Percentiles rank a stretch among this genome's conserved stretches.
phyloP scores from a whole-genome alignment of 2,329 filamentous ascomycete species.

The Cyphellophora europaea region DNA sequence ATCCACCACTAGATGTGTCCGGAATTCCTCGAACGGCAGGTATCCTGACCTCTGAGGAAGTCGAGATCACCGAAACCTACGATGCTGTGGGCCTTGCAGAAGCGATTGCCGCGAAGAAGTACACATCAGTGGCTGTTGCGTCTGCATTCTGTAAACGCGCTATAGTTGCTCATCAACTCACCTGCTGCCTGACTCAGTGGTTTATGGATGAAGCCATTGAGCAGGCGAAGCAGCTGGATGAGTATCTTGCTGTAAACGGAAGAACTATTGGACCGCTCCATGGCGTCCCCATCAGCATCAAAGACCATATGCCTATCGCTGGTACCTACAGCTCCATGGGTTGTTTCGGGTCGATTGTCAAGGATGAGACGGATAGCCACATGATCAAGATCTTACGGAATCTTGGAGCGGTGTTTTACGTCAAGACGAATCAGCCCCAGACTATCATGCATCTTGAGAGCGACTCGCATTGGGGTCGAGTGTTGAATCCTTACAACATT shows the following conservation, averaged over 20 bases:
- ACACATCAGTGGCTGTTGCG: constrained; percentile 22
- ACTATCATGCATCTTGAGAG: constrained; percentile 24
- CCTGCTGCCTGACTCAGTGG: constrained; percentile 40
- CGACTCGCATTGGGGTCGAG: constrained; percentile 25
- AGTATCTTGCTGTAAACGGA: constrained; percentile 27
- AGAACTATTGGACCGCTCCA: constrained; percentile 49
- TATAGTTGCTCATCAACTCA: constrained; percentile 28
- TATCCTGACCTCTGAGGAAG: constrained; percentile 32
- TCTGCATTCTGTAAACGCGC: constrained; percentile 33
- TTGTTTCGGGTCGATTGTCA: constrained; percentile 6
- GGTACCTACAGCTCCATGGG: constrained; percentile 6
- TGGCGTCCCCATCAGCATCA: constrained; percentile 39
- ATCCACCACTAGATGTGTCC: constrained; percentile 27
- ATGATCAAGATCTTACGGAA: constrained; percentile 17
- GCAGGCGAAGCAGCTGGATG: constrained; percentile 39
- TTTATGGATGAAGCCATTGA: constrained; percentile 41
- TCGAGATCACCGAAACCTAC: constrained; percentile 40
- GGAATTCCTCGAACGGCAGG: constrained; percentile 40
- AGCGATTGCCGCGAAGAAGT: constrained; percentile 20
- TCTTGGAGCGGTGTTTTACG: constrained; percentile 24
- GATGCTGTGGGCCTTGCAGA: constrained; percentile 32
- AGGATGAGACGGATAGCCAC: constrained; percentile 9
- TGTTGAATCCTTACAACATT: constrained; percentile 45
- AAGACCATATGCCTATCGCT: constrained; percentile 5
- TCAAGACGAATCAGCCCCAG: constrained; percentile 24